Evolutionary conservation across 805 yeast species (phyloP), one percentile per base, ranked within the genome.

Genomic region (Priceomyces haplophilus): DNA sequence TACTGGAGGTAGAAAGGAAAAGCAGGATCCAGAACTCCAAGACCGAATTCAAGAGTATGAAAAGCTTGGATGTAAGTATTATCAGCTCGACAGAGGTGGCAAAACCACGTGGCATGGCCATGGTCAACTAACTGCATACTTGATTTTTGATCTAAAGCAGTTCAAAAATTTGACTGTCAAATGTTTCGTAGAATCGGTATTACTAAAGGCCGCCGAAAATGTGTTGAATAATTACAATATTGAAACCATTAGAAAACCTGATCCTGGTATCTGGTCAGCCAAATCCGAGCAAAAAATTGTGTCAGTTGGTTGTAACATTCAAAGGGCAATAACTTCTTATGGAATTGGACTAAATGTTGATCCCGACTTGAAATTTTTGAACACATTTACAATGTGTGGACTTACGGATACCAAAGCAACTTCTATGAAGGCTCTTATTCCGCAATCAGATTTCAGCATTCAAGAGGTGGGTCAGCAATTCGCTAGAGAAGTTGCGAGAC

Each of bases 61-160:
- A 38, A 43, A 37, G 21, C 45, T 69, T 32, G 74, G 74, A n/a
- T 83, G 89, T 12, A 72, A 73, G 23, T 86, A 80, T 55, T 75
- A 82, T n/a, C 91, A 87, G 53, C 77, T 93, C 0, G 80, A 80
- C 41, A 71, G 99, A 47, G 99, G 99, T 12, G 99, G 99, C 0
- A 95, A 93, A 59, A 80, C 93, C 1, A 93, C 99, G 0, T 93
- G 87, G 72, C 99, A 93, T 65, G 98, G 98, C 0, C 85, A 93
- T 1, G 99, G 99, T 0, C 99, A 93, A 62, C 58, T 88, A 30
- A 96, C 90, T 2, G 80, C 88, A 4, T 93, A 91, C 56, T 82
- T 93, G 8, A 74, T 93, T 1, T 41, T 71, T 41, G 69, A 93
- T 59, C 67, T 93, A 41, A 73, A 75, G 48, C 73, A 76, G 24